phyloP scores from a whole-genome alignment of 2,329 filamentous ascomycete species.

The Zymoseptoria crescenta region DNA sequence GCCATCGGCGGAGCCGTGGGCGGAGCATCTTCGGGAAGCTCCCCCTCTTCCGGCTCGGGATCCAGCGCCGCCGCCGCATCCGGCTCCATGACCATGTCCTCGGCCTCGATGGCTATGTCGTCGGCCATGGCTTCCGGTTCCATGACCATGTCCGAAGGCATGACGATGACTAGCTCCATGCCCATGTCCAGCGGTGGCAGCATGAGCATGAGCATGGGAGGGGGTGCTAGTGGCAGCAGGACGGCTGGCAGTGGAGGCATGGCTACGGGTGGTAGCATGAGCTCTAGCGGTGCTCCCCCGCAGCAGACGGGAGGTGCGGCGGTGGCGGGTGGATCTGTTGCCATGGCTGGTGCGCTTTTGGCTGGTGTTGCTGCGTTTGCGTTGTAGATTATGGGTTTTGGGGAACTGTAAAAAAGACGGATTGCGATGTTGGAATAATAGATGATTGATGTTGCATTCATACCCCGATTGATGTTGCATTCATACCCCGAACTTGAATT shows the following conservation, averaged over 20 bases:
- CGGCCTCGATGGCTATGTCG: not conserved
- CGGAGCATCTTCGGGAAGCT: not conserved
- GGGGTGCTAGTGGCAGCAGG: not conserved
- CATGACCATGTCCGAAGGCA: not conserved
- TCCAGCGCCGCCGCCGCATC: not conserved
- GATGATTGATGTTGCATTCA: not conserved
- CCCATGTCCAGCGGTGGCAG: not conserved
- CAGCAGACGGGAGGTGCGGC: not conserved
- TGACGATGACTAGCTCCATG: not conserved
- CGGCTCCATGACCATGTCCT: not conserved
- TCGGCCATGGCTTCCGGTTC: not conserved
- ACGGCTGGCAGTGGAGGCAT: not conserved
- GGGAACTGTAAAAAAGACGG: not conserved
- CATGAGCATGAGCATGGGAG: not conserved
- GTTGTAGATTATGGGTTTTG: not conserved
- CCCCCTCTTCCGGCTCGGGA: not conserved
- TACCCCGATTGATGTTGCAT: not conserved
- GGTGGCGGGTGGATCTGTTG: not conserved
- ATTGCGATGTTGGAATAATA: not conserved
- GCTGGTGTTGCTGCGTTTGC: conserved; percentile 4
- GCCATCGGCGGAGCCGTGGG: not conserved
- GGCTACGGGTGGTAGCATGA: not conserved
- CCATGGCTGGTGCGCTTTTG: conserved; percentile 2
- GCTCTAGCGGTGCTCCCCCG: not conserved
- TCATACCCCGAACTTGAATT: not conserved